Conservation (phyloP, 2,329 filamentous ascomycete genomes). For the Trichoderma endophyticum region DNA sequence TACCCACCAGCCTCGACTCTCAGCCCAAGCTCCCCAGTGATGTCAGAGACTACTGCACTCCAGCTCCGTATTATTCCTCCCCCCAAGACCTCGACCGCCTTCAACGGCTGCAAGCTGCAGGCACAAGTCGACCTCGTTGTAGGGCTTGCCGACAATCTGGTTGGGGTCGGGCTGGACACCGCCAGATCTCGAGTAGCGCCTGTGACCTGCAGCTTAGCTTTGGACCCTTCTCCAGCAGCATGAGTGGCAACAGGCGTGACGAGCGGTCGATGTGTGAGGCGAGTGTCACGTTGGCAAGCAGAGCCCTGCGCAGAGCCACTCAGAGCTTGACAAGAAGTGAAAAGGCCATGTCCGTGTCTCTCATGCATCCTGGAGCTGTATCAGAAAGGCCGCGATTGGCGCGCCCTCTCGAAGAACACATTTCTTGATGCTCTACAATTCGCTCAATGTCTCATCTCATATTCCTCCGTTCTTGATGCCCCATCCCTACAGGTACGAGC, state of each 20-base stretch:
- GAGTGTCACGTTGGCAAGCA: background rate
- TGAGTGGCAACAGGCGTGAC: background rate
- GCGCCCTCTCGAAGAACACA: background rate
- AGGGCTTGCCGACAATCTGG: constrained; percentile 4
- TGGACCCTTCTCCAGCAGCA: background rate
- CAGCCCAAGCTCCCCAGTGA: background rate
- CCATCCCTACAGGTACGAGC: background rate
- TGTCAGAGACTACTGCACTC: background rate
- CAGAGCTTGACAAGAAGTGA: background rate
- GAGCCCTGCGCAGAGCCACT: background rate
- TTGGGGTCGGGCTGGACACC: constrained; percentile 10
- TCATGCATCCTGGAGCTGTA: background rate
- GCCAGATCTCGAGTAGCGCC: constrained; percentile 20
- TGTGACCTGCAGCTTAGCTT: constrained; percentile 9
- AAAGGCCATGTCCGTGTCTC: background rate
- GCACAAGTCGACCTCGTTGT: background rate
- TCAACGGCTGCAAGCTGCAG: background rate
- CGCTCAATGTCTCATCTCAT: background rate
- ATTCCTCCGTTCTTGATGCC: background rate
- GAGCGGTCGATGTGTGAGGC: constrained; percentile 5
- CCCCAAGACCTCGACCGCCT: background rate
- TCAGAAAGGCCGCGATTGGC: background rate
- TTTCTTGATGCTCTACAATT: background rate
- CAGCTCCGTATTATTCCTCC: background rate
- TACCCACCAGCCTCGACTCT: background rate